Base-by-base conservation (phyloP, 225 moss, liverwort and hornwort genomes). In the Sphagnum contortum region DNA sequence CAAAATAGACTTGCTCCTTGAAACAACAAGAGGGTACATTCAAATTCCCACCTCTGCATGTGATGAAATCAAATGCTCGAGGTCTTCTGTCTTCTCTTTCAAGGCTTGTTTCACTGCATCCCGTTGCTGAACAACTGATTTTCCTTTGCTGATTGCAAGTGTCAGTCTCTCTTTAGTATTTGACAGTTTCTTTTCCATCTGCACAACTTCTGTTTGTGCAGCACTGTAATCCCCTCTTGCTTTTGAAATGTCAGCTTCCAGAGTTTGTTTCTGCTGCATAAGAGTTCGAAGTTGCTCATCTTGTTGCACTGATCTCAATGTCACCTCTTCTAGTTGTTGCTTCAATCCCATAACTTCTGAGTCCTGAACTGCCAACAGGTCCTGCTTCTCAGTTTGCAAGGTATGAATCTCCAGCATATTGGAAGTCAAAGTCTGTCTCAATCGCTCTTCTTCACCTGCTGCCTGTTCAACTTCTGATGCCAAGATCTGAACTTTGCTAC, bases 81-180 rank as follows among this genome's bases (percentile, higher is more conserved):
- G 67, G 68, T 80, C 80, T 64, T 10, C 65, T 53, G 71, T 70
- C 70, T 71, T 76, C 70, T 80, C 80, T 64, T 70, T 65, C 59
- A 80, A 59, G 70, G 76, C 48, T 50, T 51, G 61, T 68, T 80
- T 80, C 68, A 68, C 73, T 66, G 73, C 73, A 69, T 80, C 80
- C 57, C 80, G 73, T 71, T 80, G 80, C 50, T 68, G 70, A 61
- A 80, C 80, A 61, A 80, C 72, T 61, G 73, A 73, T 58, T 80
- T 80, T 65, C 80, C 80, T 70, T 80, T 80, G 57, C 68, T 80
- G 12, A 80, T 76, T 50, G 80, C 80, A 44, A 80, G 59, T 62
- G 76, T 71, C 13, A 80, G 73, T 62, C 80, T 76, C 73, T 80
- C 80, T 70, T 73, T 76, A 5, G 68, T 62, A 68, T 48, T 71